These are phyloP conservation scores for Calonectria montana DNA, from an alignment of 2,329 filamentous ascomycete genomes.

Conservation along the genomic window DNA sequence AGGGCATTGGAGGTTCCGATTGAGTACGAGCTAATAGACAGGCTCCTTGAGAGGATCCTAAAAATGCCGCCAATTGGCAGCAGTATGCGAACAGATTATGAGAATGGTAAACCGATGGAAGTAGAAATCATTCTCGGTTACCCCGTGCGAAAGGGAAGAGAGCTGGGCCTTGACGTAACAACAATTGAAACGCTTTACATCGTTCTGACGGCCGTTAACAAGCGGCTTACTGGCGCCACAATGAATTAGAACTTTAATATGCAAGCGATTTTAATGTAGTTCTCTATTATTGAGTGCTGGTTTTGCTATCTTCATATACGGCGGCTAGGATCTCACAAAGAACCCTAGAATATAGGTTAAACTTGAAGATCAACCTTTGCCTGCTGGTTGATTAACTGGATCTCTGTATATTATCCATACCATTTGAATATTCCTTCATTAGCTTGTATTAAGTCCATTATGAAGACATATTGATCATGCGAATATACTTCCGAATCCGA, in stretches of 20 bases:
- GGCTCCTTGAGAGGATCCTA: slow-evolving; percentile 60
- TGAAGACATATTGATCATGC: no score
- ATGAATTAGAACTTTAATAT: neutral
- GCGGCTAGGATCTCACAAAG: no score
- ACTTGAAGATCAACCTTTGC: no score
- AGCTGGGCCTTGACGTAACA: slow-evolving; percentile 65
- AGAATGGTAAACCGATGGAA: slow-evolving; percentile 68
- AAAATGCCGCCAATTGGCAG: slow-evolving; percentile 56
- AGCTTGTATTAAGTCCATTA: no score
- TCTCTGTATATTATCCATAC: no score
- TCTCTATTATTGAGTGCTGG: neutral
- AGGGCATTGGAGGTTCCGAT: slow-evolving; percentile 61
- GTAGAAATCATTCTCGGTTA: slow-evolving; percentile 73
- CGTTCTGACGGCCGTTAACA: slow-evolving; percentile 48
- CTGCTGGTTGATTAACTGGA: no score
- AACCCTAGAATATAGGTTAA: no score
- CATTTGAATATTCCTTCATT: no score
- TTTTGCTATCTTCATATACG: no score
- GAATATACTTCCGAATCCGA: neutral
- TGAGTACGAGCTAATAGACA: slow-evolving; percentile 58
- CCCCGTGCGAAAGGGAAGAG: slow-evolving; percentile 65
- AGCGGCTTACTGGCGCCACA: slow-evolving; percentile 3
- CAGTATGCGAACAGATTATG: slow-evolving; percentile 70
- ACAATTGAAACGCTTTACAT: slow-evolving; percentile 56
- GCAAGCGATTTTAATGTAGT: neutral